Base-by-base conservation (phyloP, 164 flowering plant genomes). In the Dillenia turbinata region DNA sequence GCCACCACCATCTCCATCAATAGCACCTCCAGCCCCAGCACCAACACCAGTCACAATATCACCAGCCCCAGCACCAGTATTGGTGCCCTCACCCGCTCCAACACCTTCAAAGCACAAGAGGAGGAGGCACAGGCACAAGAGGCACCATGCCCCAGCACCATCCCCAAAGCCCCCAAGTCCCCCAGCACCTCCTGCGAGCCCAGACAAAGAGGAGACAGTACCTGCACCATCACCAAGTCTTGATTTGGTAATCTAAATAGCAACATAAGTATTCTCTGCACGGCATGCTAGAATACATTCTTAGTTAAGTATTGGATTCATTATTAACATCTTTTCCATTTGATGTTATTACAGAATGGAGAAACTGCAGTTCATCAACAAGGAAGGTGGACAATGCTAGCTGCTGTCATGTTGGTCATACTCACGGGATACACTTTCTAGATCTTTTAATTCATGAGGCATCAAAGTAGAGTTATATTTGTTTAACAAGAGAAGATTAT, bases 171-270 rank as follows among this genome's bases (percentile, higher is more conserved):
- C 77, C 16, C 61, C 22, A 17, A 83, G 89, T 65, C 89, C 89
- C 13, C 92, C 88, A 49, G 84, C 92, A 62, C 87, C 87, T 55
- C 89, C 89, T 5, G 57, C 78, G 1, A 65, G 54, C 49, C 17
- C 56, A 63, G 74, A 63, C 40, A 57, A 79, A 3, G 79, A 71
- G 6, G 86, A 69, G 2, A 63, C 69, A 22, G 19, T 86, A 53
- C 85, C 81, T 11, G 84, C 88, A 56, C 88, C 89, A 52, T 55
- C 84, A 52, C 90, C 87, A 40, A 48, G 49, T 54, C 65, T 59
- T 17, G 62, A 75, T 66, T 33, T 58, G 81, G 85, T 81, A 79
- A 54, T 49, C 17, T 44, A 44, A 61, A 10, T 16, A 49, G 22
- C 10, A 49, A n/a, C 10, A 12, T 40, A 44, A 7, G 3, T n/a